Evolutionary conservation across 148 eudicot genomes (phyloP), one percentile per base, ranked within the genome.

Genomic region (Pharnaceum exiguum): DNA sequence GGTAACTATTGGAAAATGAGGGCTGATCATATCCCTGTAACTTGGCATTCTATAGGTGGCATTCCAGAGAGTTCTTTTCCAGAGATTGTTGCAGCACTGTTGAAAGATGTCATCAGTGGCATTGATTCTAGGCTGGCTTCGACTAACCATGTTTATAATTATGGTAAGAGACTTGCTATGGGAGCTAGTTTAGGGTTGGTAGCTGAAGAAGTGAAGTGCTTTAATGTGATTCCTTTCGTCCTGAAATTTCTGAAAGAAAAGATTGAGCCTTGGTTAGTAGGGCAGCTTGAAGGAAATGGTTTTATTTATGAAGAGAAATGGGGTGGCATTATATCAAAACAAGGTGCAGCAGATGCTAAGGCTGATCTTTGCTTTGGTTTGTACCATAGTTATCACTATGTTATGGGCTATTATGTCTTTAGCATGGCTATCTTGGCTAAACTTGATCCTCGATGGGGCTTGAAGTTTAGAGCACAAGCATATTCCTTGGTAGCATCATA

Each of bases 31-130:
- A 21, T 64, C 18, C 56, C 50, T 0, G 29, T 66, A 27, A 47
- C 65, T 23, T 67, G 71, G 71, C 52, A 67, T 51, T 67, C 71
- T 1, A 31, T 40, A 0, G 17, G 65, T 24, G 65, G 64, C 3
- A 39, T 67, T 24, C 6, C 29, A 2, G 33, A n/a, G 18, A 29
- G 18, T 29, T 13, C 2, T 59, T 46, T 4, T 9, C 59, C 71
- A 3, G 64, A 67, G 32, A 59, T 67, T 50, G 57, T 59, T 1
- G 24, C 35, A 17, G 50, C 64, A 10, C 65, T 67, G 16, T 24
- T 49, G 58, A 58, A 58, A 11, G 65, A 59, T 58, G 71, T 67
- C n/a, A n/a, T n/a, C 16, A 58, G 43, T n/a, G 36, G 1, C 7
- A 36, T 67, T 10, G 50, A 50, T 12, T 58, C 65, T 10, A 40